Percentiles rank a stretch among this genome's conserved stretches.
These are phyloP conservation scores for Alternaria rosae DNA, from an alignment of 2,329 filamentous ascomycete species.

Conservation along the genomic window DNA sequence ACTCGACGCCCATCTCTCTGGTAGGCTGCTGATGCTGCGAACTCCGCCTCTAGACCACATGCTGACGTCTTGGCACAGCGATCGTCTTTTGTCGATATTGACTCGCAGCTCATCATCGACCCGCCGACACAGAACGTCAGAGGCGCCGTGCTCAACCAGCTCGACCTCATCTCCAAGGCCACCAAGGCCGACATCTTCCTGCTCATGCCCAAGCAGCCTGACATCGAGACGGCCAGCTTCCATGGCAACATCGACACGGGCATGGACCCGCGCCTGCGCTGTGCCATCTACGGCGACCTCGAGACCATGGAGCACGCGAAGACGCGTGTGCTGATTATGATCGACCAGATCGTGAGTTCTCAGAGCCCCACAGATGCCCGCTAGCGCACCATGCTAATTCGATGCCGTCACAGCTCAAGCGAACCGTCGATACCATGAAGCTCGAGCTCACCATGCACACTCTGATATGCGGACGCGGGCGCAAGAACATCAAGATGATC, in stretches of 20 bases:
- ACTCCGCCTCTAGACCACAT: constrained; percentile 21
- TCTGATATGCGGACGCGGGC: constrained; percentile 87
- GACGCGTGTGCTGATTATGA: constrained; percentile 94
- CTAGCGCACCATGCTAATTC: constrained; percentile 48
- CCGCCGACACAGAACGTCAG: constrained; percentile 72
- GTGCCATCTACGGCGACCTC: constrained; percentile 94
- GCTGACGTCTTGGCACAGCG: constrained; percentile 64
- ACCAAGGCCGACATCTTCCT: constrained; percentile 98
- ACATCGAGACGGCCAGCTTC: constrained; percentile 79
- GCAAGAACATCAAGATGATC: constrained; percentile 98
- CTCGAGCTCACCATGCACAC: constrained; percentile 89
- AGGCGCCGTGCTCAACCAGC: constrained; percentile 78
- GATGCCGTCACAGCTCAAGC: constrained; percentile 64
- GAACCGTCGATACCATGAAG: constrained; percentile 78
- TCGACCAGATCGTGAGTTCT: constrained; percentile 82
- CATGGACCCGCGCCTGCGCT: constrained; percentile 85
- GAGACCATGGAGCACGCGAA: constrained; percentile 97
- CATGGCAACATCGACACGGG: constrained; percentile 78
- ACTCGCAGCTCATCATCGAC: constrained; percentile 88
- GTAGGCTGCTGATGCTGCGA: constrained; percentile 62
- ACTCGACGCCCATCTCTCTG: constrained; percentile 89
- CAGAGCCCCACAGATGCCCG: constrained; percentile 26
- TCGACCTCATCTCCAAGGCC: constrained; percentile 85
- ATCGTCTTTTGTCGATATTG: constrained; percentile 91
- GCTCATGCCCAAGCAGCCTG: constrained; percentile 84